Conservation (phyloP, 495 filamentous ascomycete genomes). For the Daldinia loculata region DNA sequence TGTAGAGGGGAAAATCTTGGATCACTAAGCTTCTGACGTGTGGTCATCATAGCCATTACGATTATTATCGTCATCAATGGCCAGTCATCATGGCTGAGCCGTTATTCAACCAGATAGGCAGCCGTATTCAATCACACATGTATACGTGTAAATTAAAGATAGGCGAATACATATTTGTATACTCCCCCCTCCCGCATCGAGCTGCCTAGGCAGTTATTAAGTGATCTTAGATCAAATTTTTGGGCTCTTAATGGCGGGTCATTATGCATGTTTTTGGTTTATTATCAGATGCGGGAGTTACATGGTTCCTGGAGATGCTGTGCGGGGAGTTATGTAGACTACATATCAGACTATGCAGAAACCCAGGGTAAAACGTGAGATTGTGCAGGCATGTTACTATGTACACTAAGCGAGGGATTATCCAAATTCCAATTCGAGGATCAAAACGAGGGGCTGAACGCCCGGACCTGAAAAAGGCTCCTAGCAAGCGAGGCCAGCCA, state of each 20-base stretch:
- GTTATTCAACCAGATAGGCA: conserved; percentile 4
- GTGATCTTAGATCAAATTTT: conserved; percentile 6
- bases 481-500: conserved; percentile 9
- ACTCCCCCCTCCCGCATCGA: background rate
- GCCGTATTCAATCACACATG: conserved; percentile 3
- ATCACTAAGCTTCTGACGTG: conserved; percentile 25
- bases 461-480: conserved; percentile 19
- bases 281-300: conserved; percentile 21
- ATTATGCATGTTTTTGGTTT: conserved; percentile 33
- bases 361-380: conserved; percentile 35
- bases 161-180: conserved; percentile 16
- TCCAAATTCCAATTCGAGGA: conserved; percentile 36
- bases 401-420: conserved; percentile 28
- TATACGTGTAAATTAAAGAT: conserved; percentile 35
- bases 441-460: conserved; percentile 18
- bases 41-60: background rate
- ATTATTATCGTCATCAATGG: too few relatives aligned
- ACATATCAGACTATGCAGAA: background rate
- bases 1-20: conserved; percentile 11
- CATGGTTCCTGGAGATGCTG: conserved; percentile 29
- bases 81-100: conserved; percentile 16
- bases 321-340: conserved; percentile 23
- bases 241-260: conserved; percentile 11
- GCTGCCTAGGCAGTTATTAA: background rate
- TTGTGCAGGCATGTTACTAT: conserved; percentile 11